Conservation (phyloP, 2,329 filamentous ascomycete species). For the Cladophialophora psammophila region DNA sequence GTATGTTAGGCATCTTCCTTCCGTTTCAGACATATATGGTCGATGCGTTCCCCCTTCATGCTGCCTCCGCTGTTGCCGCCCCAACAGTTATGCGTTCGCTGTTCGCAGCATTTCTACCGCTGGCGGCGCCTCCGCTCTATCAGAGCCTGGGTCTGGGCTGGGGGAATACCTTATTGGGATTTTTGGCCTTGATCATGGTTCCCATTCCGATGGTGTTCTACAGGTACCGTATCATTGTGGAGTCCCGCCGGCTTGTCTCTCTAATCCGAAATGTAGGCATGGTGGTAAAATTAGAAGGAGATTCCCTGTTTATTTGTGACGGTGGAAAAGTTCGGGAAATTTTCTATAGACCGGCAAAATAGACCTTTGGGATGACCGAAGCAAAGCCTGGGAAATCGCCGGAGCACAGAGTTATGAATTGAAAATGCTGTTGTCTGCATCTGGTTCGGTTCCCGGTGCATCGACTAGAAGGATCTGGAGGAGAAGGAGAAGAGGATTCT, state of each 20-base stretch:
- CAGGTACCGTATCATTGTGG: conserved; percentile 36
- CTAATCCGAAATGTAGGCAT: not conserved
- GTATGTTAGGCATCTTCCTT: conserved; percentile 37
- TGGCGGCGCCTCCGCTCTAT: conserved; percentile 64
- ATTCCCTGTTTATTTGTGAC: not conserved
- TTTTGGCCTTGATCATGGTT: conserved; percentile 61
- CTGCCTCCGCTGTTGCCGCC: conserved; percentile 60
- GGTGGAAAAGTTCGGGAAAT: no score
- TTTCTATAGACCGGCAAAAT: no score
- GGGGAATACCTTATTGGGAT: conserved; percentile 63
- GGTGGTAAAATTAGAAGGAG: not conserved
- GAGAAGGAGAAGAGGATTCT: no score
- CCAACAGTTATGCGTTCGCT: conserved; percentile 63
- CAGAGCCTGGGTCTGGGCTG: conserved; percentile 55
- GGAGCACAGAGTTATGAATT: no score
- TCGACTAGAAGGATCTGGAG: no score
- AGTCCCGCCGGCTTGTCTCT: not conserved
- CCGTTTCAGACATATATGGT: conserved; percentile 62
- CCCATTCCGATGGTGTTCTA: conserved; percentile 55
- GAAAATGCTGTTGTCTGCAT: no score
- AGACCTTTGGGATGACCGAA: no score
- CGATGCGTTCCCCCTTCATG: conserved; percentile 58
- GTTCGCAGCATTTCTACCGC: conserved; percentile 65
- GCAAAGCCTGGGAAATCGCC: no score
- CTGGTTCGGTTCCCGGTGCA: no score